Evolutionary conservation across 495 filamentous ascomycete genomes (phyloP), one percentile per base, ranked within the genome.

Genomic region (Podospora fimiseda): DNA sequence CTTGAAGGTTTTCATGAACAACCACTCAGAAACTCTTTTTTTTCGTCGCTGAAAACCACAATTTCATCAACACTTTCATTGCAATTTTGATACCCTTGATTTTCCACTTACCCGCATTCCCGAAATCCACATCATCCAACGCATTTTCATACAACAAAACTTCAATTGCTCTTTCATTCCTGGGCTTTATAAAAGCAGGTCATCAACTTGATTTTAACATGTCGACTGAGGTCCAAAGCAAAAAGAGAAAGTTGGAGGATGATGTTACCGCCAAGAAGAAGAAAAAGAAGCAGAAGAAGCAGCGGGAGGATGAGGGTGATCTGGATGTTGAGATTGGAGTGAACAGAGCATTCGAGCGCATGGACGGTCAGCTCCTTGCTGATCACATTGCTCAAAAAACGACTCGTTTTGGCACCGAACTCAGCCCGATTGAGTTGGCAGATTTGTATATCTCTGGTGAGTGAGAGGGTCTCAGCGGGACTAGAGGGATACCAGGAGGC

Each of bases 331-430:
- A 86, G 51, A 67, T 74, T n/a, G 80, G 83, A n/a, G 69, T 96
- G 51, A 92, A 96, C 67, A 79, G 79, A 56, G 84, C 86, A 0
- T 89, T 96, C 64, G 80, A 82, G 22, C 77, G 80, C 30, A 88
- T 98, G 83, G 87, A 95, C 56, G 83, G 79, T 43, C 78, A 80
- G 50, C 72, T 97, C 33, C 66, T 95, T n/a, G 87, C 91, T 0
- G 93, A 97, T 66, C 82, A 95, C 65, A 69, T 95, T 53, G 83
- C 82, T n/a, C 83, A 92, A 61, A 81, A 85, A 60, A 84, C 84
- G 37, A 81, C 79, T 58, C 78, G 82, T n/a, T 91, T 88, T 58
- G 85, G 88, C 23, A 84, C 81, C 33, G 81, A 91, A 42, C 64
- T 96, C 44, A 95, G 85, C 57, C 74, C 80, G 1, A 80, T 96